phyloP scores from a whole-genome alignment of 495 filamentous ascomycete genomes.

The Peziza echinospora region DNA sequence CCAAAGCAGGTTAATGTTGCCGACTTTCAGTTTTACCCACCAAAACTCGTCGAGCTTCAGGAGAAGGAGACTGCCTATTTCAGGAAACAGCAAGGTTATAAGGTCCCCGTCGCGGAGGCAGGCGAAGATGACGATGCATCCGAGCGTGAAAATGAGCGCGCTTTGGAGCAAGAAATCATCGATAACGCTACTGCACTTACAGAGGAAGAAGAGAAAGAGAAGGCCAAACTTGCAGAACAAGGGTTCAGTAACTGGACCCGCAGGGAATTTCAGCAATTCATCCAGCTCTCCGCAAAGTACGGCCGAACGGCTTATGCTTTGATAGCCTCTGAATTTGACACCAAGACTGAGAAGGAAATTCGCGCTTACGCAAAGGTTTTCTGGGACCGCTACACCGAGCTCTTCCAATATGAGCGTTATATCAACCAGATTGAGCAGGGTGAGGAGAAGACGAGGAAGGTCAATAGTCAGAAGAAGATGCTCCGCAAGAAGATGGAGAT shows the following conservation, averaged over 20 bases:
- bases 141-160: conserved; percentile 69
- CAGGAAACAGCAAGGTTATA: conserved; percentile 87
- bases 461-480: conserved; percentile 83
- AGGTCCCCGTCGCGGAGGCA: conserved; percentile 53
- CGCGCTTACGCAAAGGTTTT: conserved; percentile 81
- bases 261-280: conserved; percentile 92
- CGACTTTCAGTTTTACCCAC: conserved; percentile 94
- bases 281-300: conserved; percentile 83
- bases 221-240: conserved; percentile 51
- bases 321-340: conserved; percentile 80
- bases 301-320: conserved; percentile 62
- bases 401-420: conserved; percentile 70
- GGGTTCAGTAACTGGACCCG: conserved; percentile 91
- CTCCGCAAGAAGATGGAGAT: conserved; percentile 82
- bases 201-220: conserved; percentile 72
- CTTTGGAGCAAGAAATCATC: conserved; percentile 73
- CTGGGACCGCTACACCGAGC: conserved; percentile 78
- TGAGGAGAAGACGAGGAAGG: conserved; percentile 70
- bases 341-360: conserved; percentile 66
- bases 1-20: conserved; percentile 83
- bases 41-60: conserved; percentile 62
- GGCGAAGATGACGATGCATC: conserved; percentile 64
- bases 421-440: conserved; percentile 72
- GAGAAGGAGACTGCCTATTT: conserved; percentile 91
- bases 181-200: conserved; percentile 77